These are phyloP conservation scores for Apophysomyces trapeziformis DNA, from an alignment of 371 early-diverging fungal genomes.

Conservation along the genomic window DNA sequence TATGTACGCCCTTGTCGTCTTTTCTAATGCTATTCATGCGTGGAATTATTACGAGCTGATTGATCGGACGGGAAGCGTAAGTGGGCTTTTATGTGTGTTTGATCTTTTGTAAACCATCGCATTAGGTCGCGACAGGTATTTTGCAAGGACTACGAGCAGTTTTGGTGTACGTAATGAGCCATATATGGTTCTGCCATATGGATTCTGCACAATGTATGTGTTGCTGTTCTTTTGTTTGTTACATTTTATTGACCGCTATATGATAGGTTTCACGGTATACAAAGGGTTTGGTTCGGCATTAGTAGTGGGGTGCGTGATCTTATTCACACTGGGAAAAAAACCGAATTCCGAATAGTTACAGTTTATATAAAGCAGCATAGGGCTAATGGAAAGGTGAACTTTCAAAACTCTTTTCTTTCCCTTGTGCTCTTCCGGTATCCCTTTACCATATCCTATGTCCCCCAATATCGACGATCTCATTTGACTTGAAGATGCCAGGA, in stretches of 20 bases:
- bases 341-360: neutral
- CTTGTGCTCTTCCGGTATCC: too few species aligned
- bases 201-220: slow-evolving; percentile 70
- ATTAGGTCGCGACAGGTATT: slow-evolving; percentile 66
- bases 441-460: too few species aligned
- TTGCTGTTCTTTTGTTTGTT: slow-evolving; percentile 14
- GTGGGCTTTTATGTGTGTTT: neutral
- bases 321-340: slow-evolving; percentile 41
- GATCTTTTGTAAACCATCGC: slow-evolving; percentile 12
- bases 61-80: slow-evolving; percentile 59
- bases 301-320: slow-evolving; percentile 55
- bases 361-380: too few species aligned
- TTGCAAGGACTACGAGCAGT: slow-evolving; percentile 72
- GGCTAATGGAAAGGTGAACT: too few species aligned
- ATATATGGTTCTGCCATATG: slow-evolving; percentile 62
- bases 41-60: slow-evolving; percentile 59
- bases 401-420: too few species aligned
- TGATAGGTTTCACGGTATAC: slow-evolving; percentile 49
- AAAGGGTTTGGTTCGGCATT: slow-evolving; percentile 52
- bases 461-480: too few species aligned
- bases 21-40: slow-evolving; percentile 46
- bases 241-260: neutral
- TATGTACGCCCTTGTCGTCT: slow-evolving; percentile 38
- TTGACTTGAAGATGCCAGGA: too few species aligned
- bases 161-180: slow-evolving; percentile 68